Base-by-base conservation (phyloP, 2,329 filamentous ascomycete genomes). In the Nemania sp. region DNA sequence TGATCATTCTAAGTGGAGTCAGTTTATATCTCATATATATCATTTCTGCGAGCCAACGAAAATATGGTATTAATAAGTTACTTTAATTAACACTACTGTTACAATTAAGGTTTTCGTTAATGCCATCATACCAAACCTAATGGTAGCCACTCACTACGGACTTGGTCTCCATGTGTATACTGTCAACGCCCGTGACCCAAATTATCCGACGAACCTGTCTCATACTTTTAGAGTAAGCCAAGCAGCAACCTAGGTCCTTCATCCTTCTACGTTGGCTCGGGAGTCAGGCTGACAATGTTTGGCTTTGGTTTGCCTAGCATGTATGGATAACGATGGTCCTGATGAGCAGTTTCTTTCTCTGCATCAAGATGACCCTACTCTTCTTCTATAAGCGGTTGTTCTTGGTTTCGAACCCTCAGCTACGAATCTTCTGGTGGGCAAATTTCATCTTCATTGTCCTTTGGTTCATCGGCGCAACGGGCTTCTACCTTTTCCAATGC, bases 271-370 rank as follows among this genome's bases (percentile, higher is more conserved):
- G 2, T 11, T 35, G n/a, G 4, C 38, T 29, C 18, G 6, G 13
- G 11, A 45, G 8, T 8, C 7, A 57, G 7, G 54, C 35, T 45
- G 8, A 45, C 11, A 4, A 7, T 29, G 3, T 58, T 26, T 26
- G 13, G 13, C 49, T 54, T 47, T 24, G 8, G 24, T 60, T 4
- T 43, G 10, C 26, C 35, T 32, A 75, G 73, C 73, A 75, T 68
- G 54, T 75, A 22, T 75, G 73, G 73, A 72, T 75, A 8, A 75
- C 72, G 22, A 74, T 74, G 73, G 73, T 75, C 18, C 59, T 74
- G n/a, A 75, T 75, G 73, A 66, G 61, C 27, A 65, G 70, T 32
- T 75, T 73, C 55, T 75, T 75, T 35, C 51, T 63, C 51, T 69
- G 67, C 45, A 73, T 75, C 60, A 75, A 74, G 62, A 70, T 74